phyloP scores from a whole-genome alignment of 1,284 basidiomycete species.

The Leccinum glutinopallens region DNA sequence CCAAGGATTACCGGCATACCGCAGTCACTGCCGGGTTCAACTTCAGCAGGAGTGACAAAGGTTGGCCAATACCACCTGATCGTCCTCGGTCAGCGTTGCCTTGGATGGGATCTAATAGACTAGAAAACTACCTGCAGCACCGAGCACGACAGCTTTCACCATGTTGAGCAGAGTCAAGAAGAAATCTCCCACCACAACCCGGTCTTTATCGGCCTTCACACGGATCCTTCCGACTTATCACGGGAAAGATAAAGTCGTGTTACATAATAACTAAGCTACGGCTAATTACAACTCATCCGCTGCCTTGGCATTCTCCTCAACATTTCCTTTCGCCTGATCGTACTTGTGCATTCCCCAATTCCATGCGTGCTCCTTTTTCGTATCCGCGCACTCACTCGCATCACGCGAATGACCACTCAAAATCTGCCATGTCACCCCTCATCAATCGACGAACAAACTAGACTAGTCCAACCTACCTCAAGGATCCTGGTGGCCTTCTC shows the following conservation, averaged over 20 bases:
- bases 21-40: slow-evolving; percentile 79
- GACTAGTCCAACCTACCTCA: slow-evolving; percentile 27
- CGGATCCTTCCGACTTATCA: slow-evolving; percentile 23
- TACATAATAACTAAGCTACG: background rate
- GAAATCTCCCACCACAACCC: background rate
- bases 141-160: slow-evolving; percentile 93
- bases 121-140: slow-evolving; percentile 73
- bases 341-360: slow-evolving; percentile 30
- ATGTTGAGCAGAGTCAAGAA: slow-evolving; percentile 52
- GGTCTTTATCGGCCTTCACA: slow-evolving; percentile 26
- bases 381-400: slow-evolving; percentile 16
- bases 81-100: slow-evolving; percentile 9
- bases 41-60: slow-evolving; percentile 90
- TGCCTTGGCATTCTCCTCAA: slow-evolving; percentile 21
- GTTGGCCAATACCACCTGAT: slow-evolving; percentile 88
- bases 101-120: background rate
- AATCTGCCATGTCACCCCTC: slow-evolving; percentile 28
- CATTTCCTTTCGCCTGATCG: slow-evolving; percentile 34
- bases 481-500: slow-evolving; percentile 57
- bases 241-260: background rate
- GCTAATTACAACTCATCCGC: background rate
- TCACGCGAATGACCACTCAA: slow-evolving; percentile 35
- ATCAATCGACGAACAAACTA: background rate
- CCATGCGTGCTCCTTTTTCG: slow-evolving; percentile 22
- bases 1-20: slow-evolving; percentile 40